A percentile compares a stretch with the other conserved stretches of the same genome.
These are phyloP conservation scores for Endocladia muricata DNA, from an alignment of 31 red algal species.

Conservation along the genomic window DNA sequence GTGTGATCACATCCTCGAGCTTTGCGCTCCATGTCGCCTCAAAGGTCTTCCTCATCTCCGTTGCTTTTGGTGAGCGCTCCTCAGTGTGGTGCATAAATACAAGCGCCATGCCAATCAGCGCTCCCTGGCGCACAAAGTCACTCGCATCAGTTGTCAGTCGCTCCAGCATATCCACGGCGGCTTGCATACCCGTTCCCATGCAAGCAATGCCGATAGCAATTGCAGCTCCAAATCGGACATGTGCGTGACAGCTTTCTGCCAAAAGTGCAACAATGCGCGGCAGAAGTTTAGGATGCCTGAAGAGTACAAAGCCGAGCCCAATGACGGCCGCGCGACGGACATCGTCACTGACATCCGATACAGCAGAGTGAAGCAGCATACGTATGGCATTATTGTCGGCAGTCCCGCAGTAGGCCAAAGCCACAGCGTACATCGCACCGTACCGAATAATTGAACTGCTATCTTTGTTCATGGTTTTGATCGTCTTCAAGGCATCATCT, in stretches of 20 bases:
- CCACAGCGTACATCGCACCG: slow-evolving; percentile 85
- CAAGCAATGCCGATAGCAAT: slow-evolving; percentile 94
- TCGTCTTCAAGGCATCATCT: slow-evolving; percentile 79
- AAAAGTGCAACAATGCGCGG: slow-evolving; percentile 79
- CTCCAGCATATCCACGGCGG: slow-evolving; percentile 81
- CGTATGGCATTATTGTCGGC: slow-evolving; percentile 87
- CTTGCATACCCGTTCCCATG: slow-evolving; percentile 82
- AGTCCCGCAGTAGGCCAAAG: slow-evolving; percentile 90
- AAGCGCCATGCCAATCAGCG: slow-evolving; percentile 83
- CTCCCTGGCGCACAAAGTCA: slow-evolving; percentile 96
- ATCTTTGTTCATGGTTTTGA: slow-evolving; percentile 70
- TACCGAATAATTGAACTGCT: slow-evolving; percentile 78
- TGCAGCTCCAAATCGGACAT: slow-evolving; percentile 91
- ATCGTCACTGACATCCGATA: slow-evolving; percentile 93
- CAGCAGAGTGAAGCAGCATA: slow-evolving; percentile 83
- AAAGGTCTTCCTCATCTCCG: slow-evolving; percentile 73
- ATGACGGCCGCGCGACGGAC: slow-evolving; percentile 91
- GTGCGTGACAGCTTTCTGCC: slow-evolving; percentile 91
- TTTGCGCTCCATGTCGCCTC: slow-evolving; percentile 78
- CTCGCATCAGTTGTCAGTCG: slow-evolving; percentile 70
- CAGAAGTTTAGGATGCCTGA: slow-evolving; percentile 77
- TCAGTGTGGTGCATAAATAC: slow-evolving; percentile 92
- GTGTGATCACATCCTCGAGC: slow-evolving; percentile 89
- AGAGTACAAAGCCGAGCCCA: slow-evolving; percentile 88
- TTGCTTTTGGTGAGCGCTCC: slow-evolving; percentile 52